These are phyloP conservation scores for Lactuca saligna DNA, from an alignment of 129 eudicot genomes.

Conservation along the genomic window DNA sequence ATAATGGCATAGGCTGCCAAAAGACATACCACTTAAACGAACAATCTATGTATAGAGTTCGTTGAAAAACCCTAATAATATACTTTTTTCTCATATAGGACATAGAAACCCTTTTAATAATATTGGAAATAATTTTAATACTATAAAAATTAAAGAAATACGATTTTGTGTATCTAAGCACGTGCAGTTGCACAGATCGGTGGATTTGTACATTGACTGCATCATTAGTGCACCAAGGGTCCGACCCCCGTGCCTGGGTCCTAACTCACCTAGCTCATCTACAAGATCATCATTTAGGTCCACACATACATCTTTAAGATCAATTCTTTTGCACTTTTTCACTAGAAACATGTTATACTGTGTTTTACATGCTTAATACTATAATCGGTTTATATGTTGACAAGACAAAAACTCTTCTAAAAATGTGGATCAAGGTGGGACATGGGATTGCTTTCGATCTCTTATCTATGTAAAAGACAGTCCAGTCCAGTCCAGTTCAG, in stretches of 20 bases:
- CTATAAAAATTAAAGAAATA: neutral
- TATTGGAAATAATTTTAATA: neutral
- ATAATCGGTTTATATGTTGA: too few relatives aligned
- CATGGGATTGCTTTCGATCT: too few relatives aligned
- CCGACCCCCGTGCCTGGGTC: constrained; percentile 20
- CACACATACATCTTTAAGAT: constrained; percentile 4
- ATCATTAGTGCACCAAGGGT: constrained; percentile 25
- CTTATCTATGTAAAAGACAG: too few relatives aligned
- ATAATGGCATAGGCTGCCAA: neutral
- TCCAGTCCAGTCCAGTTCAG: too few relatives aligned
- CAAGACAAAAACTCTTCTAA: neutral
- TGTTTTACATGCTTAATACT: too few relatives aligned
- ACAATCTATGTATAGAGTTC: neutral
- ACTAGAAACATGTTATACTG: neutral
- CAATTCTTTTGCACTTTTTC: neutral
- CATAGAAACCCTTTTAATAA: constrained; percentile 3
- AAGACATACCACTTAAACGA: neutral
- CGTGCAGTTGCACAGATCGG: constrained; percentile 21
- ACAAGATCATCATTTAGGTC: neutral
- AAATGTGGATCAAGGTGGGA: neutral
- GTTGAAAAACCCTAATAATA: neutral
- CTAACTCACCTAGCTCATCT: constrained; percentile 15
- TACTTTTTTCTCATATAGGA: constrained; percentile 10
- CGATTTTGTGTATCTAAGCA: constrained; percentile 30
- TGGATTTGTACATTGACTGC: constrained; percentile 27